Base-by-base conservation (phyloP, 257 asterid species). In the Ilex aquifolium region DNA sequence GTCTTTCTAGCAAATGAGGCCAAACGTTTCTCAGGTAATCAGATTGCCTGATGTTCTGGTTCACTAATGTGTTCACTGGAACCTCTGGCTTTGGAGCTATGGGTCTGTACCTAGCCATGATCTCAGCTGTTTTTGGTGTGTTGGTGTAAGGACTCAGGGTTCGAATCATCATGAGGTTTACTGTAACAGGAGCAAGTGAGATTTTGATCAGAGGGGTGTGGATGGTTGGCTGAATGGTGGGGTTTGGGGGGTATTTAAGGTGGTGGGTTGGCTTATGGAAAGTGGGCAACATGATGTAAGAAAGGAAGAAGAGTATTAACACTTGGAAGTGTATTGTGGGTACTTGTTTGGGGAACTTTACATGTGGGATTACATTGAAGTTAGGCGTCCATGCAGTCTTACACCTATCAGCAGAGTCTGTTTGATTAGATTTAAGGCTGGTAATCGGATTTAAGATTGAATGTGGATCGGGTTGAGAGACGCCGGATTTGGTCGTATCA, bases 91-190 rank as follows among this genome's bases (percentile, higher is more conserved):
- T 92, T 9, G 99, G 99, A 6, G 97, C 97, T 5, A 92, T 92
- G 0, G 99, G 99, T 65, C 97, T 67, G 60, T 89, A 92, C 8
- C 96, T 52, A 7, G 97, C 86, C 96, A 92, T 87, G 77, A 92
- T 92, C 61, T 89, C 90, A 12, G 97, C 99, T 7, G 99, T 89
- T 48, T 77, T 77, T 39, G 90, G 76, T 3, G 91, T 60, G 66
- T 52, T 65, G 70, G 80, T 64, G 67, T 79, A 82, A 13, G 92
- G 87, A 14, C 72, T 82, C 62, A 81, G 66, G 0, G 96, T 77
- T 52, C 80, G 90, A 64, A 91, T 83, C 96, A 91, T 91, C 61
- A 72, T 71, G 29, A 6, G 3, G 27, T 21, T 21, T 21, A 21
- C 27, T 21, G 27, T 21, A 21, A 21, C 27, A 21, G 27, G 27